Evolutionary conservation across 2,329 filamentous ascomycete genomes (phyloP), one percentile per base, ranked within the genome.

Genomic region (Mycocentrospora acerina): DNA sequence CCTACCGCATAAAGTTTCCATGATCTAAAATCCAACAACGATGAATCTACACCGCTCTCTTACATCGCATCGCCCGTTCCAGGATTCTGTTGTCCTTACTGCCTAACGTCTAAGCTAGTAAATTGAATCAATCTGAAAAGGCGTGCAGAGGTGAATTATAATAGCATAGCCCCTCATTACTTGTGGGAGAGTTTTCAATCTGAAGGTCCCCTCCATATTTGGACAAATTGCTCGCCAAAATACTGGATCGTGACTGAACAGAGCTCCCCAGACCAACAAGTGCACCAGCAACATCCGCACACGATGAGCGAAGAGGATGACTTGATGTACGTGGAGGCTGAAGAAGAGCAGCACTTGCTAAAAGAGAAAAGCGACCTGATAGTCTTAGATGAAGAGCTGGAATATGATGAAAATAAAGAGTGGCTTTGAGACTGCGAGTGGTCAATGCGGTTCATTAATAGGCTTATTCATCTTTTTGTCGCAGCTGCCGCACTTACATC

Each of bases 201-300:
- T 27, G 24, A 35, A n/a, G 39, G 22, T 35, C 28, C 33, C 7
- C 42, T 46, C 9, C 28, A 46, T 18, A 46, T 38, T 35, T 46
- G 15, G 42, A 46, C 32, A 14, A 46, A 31, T 24, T 42, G 42
- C 38, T 38, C 31, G 28, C 42, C 24, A 5, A 41, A 38, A 41
- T 35, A 45, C 32, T 45, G 8, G 37, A 24, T 35, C 32, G 34
- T 45, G 24, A 36, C 24, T 14, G 7, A 35, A 39, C 24, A 26
- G 10, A 28, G 35, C 24, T 18, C 24, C 28, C 24, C 37, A 26
- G 18, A 15, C 31, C 13, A 38, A 35, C 13, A 41, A 25, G 22
- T 17, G 24, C 29, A 16, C 25, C 3, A 35, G 5, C 22, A 32
- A 24, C 7, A 38, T 29, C 15, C 13, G n/a, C 12, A 29, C 10